phyloP scores from a whole-genome alignment of 1,284 basidiomycete species.

The Ganoderma meredithae region DNA sequence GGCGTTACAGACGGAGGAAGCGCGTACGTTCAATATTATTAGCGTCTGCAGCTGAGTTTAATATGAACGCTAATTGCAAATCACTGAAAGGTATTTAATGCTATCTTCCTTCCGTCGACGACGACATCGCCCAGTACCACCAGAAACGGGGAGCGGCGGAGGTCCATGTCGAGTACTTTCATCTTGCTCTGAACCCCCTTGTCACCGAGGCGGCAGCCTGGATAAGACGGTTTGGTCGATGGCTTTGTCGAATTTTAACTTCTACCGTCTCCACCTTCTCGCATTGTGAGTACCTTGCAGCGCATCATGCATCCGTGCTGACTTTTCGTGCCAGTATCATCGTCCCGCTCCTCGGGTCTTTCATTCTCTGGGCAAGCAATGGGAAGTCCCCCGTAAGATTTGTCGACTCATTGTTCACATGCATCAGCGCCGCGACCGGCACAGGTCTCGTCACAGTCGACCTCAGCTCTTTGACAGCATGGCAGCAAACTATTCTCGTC shows the following conservation, averaged over 20 bases:
- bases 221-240: not conserved
- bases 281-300: not conserved
- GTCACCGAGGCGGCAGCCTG: not conserved
- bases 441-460: conserved; percentile 80
- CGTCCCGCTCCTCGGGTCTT: not conserved
- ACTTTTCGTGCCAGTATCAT: not conserved
- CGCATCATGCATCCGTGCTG: conserved; percentile 36
- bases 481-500: conserved; percentile 78
- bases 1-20: no score
- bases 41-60: no score
- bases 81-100: no score
- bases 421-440: conserved; percentile 79
- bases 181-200: not conserved
- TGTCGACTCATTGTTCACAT: conserved; percentile 77
- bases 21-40: no score
- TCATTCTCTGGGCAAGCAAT: conserved; percentile 70
- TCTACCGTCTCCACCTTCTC: not conserved
- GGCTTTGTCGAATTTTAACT: not conserved
- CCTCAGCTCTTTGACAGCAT: conserved; percentile 72
- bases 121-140: not conserved
- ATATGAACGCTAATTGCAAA: no score
- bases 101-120: conserved; percentile 42
- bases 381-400: conserved; percentile 66
- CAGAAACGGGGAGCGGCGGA: not conserved
- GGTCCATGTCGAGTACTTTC: not conserved